Evolutionary conservation across 768 basidiomycete genomes (phyloP), one percentile per base, ranked within the genome.

Genomic region (Russula vinacea): DNA sequence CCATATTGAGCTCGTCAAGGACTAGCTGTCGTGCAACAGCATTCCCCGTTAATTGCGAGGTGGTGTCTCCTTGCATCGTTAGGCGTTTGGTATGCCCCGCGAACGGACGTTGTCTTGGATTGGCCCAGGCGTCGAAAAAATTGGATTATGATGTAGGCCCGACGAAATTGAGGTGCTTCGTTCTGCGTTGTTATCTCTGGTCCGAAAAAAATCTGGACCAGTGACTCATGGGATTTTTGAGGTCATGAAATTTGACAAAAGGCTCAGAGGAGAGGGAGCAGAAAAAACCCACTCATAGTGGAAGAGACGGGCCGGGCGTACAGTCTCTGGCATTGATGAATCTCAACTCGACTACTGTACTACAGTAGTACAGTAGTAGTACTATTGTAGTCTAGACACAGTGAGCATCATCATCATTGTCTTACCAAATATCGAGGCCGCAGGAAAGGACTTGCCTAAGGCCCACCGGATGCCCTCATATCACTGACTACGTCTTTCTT

Each of bases 1-100:
- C 81, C 42, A 80, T 69, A 66, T 77, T 74, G 2, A 82, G 60
- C 62, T 82, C 81, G 44, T 82, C 76, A 10, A 74, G 66, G 16
- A 76, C 53, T 1, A 76, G 53, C 54, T 72, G 73, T 47, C 68
- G 64, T 29, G 63, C 35, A 6, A 55, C 32, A 40, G 49, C n/a
- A 37, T 61, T 44, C 13, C 54, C 55, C 37, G 40, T 11, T 6
- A n/a, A 16, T 29, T 49, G 22, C 42, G 58, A 1, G 2, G 17
- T 14, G 5, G 17, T 17, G 0, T 60, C 54, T 29, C 10, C 33
- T 49, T 56, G 39, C 47, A 35, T 42, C 54, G 44, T 65, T n/a
- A 4, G 10, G 9, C 49, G 19, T 22, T n/a, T 24, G 33, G 42
- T 4, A 39, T 37, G 13, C 22, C 29, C 29, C 14, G 14, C 16